These are phyloP conservation scores for Phyllosticta capitalensis DNA, from an alignment of 2,329 filamentous ascomycete species.

Conservation along the genomic window DNA sequence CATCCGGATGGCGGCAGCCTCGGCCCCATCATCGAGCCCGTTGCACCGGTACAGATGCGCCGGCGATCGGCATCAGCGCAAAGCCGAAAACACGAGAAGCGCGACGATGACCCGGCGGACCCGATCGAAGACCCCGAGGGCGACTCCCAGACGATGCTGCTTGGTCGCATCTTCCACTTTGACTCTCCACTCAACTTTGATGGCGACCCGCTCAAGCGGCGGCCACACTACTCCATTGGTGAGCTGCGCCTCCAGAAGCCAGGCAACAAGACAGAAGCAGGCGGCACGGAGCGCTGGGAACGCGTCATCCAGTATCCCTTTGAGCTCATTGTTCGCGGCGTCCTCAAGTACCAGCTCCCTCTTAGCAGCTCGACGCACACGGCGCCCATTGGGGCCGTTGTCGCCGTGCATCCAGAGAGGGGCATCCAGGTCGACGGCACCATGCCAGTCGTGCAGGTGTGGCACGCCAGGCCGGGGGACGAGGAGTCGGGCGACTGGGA, in stretches of 20 bases:
- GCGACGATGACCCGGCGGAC: slow-evolving; percentile 49
- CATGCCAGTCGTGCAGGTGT: slow-evolving; percentile 8
- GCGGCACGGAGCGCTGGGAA: slow-evolving; percentile 81
- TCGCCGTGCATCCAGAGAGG: slow-evolving; percentile 15
- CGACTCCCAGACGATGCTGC: slow-evolving; percentile 71
- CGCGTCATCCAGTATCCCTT: slow-evolving; percentile 85
- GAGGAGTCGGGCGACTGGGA: not conserved
- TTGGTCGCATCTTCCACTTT: slow-evolving; percentile 81
- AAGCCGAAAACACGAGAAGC: not conserved
- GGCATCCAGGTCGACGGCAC: slow-evolving; percentile 4
- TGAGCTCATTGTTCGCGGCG: slow-evolving; percentile 82
- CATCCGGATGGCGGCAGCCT: slow-evolving; percentile 18
- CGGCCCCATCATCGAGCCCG: not conserved
- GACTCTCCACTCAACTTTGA: slow-evolving; percentile 85
- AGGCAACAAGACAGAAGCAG: slow-evolving; percentile 76
- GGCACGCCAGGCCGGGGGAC: not conserved
- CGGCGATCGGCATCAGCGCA: not conserved
- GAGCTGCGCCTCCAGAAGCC: slow-evolving; percentile 75
- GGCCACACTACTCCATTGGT: slow-evolving; percentile 62
- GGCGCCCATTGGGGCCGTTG: slow-evolving; percentile 37
- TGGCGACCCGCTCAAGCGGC: slow-evolving; percentile 73
- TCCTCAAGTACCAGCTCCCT: slow-evolving; percentile 70
- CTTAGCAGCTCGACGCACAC: slow-evolving; percentile 46
- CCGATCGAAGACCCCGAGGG: slow-evolving; percentile 53
- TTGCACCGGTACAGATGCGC: not conserved